These are phyloP conservation scores for Colletotrichum tofieldiae DNA, from an alignment of 2,329 filamentous ascomycete genomes.

Conservation along the genomic window DNA sequence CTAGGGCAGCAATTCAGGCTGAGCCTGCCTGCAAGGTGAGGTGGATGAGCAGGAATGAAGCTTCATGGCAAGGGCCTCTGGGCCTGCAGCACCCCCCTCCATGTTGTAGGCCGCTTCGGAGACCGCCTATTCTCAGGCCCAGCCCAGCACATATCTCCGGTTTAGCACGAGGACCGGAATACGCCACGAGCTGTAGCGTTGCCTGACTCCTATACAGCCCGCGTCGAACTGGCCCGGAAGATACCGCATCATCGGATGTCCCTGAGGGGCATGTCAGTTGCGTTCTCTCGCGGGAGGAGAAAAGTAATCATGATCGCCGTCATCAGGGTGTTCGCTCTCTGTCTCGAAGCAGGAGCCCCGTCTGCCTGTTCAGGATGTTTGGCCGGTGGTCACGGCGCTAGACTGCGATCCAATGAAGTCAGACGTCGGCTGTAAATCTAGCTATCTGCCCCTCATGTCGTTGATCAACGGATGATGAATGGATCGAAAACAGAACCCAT, in stretches of 20 bases:
- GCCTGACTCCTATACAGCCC: slow-evolving; percentile 5
- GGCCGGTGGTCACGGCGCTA: not conserved
- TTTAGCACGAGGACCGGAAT: not conserved
- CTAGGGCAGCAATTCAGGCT: too few species aligned
- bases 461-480: too few species aligned
- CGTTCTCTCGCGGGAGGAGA: too few species aligned
- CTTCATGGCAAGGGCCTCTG: too few species aligned
- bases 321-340: not conserved
- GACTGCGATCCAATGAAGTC: not conserved
- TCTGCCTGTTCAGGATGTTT: not conserved
- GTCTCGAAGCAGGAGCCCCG: not conserved
- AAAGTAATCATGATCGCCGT: not conserved
- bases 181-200: not conserved
- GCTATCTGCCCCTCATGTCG: not conserved
- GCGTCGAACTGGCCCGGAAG: not conserved
- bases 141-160: not conserved
- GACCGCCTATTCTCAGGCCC: not conserved
- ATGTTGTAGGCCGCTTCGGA: too few species aligned
- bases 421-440: not conserved
- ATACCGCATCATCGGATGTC: not conserved
- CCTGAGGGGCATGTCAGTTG: not conserved
- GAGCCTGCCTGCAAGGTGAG: too few species aligned
- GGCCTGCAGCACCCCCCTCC: too few species aligned
- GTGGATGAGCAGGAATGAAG: not conserved
- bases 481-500: not conserved